Conservation (phyloP, 2,329 filamentous ascomycete species). For the Chaetomium sp. region DNA sequence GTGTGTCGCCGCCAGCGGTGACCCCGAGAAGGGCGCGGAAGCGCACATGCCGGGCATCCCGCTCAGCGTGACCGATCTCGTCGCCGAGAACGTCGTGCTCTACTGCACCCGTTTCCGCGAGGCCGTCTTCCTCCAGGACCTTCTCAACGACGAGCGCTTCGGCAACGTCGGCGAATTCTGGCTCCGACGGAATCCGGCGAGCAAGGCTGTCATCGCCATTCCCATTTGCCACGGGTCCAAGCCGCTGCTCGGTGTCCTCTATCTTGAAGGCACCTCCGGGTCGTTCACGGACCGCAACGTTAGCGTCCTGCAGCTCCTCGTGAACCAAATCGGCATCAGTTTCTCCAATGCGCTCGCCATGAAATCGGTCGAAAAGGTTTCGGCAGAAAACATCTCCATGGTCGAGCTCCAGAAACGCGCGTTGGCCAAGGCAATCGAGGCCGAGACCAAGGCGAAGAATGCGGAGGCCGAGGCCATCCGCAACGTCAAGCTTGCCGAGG, state of each 20-base stretch:
- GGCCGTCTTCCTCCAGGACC: slow-evolving; percentile 71
- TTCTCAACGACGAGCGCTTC: slow-evolving; percentile 75
- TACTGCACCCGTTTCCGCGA: slow-evolving; percentile 79
- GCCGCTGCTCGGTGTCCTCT: slow-evolving; percentile 71
- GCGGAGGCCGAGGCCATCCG: slow-evolving; percentile 76
- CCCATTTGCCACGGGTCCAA: slow-evolving; percentile 75
- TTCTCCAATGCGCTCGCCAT: slow-evolving; percentile 69
- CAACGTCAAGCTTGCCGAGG: slow-evolving; percentile 79
- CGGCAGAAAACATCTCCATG: slow-evolving; percentile 77
- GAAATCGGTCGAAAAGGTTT: slow-evolving; percentile 75
- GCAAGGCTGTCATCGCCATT: slow-evolving; percentile 77
- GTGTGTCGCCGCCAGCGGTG: slow-evolving; percentile 73
- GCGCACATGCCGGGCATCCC: slow-evolving; percentile 68
- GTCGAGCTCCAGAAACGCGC: slow-evolving; percentile 75
- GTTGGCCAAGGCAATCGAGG: slow-evolving; percentile 69
- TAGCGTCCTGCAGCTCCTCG: slow-evolving; percentile 67
- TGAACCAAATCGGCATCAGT: slow-evolving; percentile 76
- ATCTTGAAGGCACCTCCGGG: slow-evolving; percentile 73
- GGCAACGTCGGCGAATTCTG: slow-evolving; percentile 72
- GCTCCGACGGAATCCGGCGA: slow-evolving; percentile 67
- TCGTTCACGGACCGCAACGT: slow-evolving; percentile 76
- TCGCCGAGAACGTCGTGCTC: slow-evolving; percentile 75
- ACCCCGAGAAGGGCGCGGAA: slow-evolving; percentile 68
- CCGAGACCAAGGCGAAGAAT: slow-evolving; percentile 74
- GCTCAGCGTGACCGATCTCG: slow-evolving; percentile 64